A percentile compares a stretch with the other conserved stretches of the same genome.
These are phyloP conservation scores for Malus sieversii DNA, from an alignment of 306 rosid species.

Conservation along the genomic window DNA sequence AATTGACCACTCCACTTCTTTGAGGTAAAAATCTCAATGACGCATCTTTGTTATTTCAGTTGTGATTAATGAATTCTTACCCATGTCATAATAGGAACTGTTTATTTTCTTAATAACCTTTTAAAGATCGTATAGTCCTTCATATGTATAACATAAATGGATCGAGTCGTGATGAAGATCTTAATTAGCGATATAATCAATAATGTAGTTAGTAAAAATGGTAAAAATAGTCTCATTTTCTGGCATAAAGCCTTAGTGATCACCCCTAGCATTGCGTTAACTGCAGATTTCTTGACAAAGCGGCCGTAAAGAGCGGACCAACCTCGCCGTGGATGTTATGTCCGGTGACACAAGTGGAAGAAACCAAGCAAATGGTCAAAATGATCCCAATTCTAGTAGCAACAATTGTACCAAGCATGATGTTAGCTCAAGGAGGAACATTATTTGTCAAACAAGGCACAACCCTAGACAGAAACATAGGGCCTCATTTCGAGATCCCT, in stretches of 20 bases:
- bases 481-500: constrained; percentile 55
- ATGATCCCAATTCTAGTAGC: constrained; percentile 57
- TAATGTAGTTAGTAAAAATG: not conserved
- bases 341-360: constrained; percentile 79
- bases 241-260: not conserved
- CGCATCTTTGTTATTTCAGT: not conserved
- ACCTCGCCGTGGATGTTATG: constrained; percentile 54
- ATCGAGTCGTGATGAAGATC: too few species aligned
- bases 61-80: too few species aligned
- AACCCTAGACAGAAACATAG: constrained; percentile 50
- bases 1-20: constrained; percentile 38
- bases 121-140: too few species aligned
- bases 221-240: not conserved
- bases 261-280: not conserved
- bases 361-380: constrained; percentile 79
- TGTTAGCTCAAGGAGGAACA: constrained; percentile 34
- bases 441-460: constrained; percentile 64
- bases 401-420: constrained; percentile 52
- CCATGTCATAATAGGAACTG: too few species aligned
- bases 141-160: too few species aligned
- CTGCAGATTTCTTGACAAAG: constrained; percentile 71
- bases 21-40: constrained; percentile 44
- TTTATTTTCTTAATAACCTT: not conserved
- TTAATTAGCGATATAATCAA: too few species aligned
- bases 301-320: constrained; percentile 36